Evolutionary conservation across 805 yeast genomes (phyloP).

Genomic region (Saccharomycopsis sp.): DNA sequence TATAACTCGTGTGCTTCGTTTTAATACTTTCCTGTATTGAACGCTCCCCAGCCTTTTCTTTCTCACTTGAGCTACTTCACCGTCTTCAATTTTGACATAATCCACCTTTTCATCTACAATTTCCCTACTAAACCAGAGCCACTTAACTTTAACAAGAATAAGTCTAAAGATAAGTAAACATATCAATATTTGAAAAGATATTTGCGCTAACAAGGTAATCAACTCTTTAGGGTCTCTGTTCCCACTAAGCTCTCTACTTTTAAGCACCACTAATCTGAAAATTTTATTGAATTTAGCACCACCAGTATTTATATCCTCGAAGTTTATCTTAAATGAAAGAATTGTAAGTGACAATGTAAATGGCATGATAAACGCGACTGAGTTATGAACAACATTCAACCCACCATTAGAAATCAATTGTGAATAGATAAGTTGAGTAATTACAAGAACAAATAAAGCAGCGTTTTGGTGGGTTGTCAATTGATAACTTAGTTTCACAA

Average conservation of each 20-base stretch:
- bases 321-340: slow-evolving; percentile 16
- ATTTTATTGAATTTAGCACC: slow-evolving; percentile 16
- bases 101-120: slow-evolving; percentile 5
- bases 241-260: neutral
- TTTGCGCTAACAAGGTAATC: slow-evolving; percentile 31
- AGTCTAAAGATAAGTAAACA: slow-evolving; percentile 31
- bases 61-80: neutral
- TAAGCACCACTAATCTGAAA: slow-evolving; percentile 11
- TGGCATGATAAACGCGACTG: slow-evolving; percentile 38
- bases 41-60: slow-evolving; percentile 3
- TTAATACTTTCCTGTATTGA: slow-evolving; percentile 5
- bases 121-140: slow-evolving; percentile 11
- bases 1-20: slow-evolving; percentile 20
- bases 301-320: slow-evolving; percentile 17
- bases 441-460: slow-evolving; percentile 6
- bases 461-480: slow-evolving; percentile 3
- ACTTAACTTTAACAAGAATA: slow-evolving; percentile 14
- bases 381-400: slow-evolving; percentile 25
- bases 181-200: slow-evolving; percentile 30
- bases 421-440: slow-evolving; percentile 5
- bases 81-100: slow-evolving; percentile 5
- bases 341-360: slow-evolving; percentile 29
- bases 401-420: slow-evolving; percentile 28
- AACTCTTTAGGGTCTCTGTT: slow-evolving; percentile 25
- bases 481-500: slow-evolving; percentile 11